These are phyloP conservation scores for Boletus rubescentipes DNA, from an alignment of 768 basidiomycete species.

Conservation along the genomic window DNA sequence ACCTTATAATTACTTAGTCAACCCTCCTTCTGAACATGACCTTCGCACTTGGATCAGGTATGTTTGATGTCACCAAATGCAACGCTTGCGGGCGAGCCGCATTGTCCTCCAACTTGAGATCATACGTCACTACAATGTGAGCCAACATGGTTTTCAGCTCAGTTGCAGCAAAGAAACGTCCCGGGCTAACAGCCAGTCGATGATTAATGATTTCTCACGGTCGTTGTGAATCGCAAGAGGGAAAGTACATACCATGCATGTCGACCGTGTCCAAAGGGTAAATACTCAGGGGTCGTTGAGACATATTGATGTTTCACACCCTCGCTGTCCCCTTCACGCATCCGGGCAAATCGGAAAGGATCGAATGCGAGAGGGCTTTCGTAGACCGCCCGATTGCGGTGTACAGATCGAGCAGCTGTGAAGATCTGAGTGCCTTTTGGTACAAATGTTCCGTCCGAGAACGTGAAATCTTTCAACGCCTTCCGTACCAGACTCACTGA, in stretches of 20 bases:
- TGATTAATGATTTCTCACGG: too few relatives aligned
- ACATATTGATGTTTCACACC: constrained; percentile 34
- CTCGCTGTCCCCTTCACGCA: constrained; percentile 34
- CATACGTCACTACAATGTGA: constrained; percentile 36
- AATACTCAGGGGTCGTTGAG: constrained; percentile 33
- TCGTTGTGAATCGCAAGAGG: background rate
- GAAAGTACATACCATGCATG: constrained; percentile 32
- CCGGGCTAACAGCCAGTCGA: constrained; percentile 2
- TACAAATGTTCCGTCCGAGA: constrained; percentile 40
- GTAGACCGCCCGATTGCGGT: constrained; percentile 26
- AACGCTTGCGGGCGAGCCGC: background rate
- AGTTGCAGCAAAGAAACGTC: constrained; percentile 43
- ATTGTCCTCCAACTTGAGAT: constrained; percentile 13
- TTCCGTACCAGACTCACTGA: constrained; percentile 33
- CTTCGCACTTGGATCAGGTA: too few relatives aligned
- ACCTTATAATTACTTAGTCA: too few relatives aligned
- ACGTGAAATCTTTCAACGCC: constrained; percentile 32
- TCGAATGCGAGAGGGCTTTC: constrained; percentile 40
- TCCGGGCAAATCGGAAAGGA: constrained; percentile 47
- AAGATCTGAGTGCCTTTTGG: constrained; percentile 33
- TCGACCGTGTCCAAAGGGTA: constrained; percentile 38
- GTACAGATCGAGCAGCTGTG: constrained; percentile 20
- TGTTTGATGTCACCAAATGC: too few relatives aligned
- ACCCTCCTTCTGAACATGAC: too few relatives aligned
- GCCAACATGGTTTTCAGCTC: constrained; percentile 49